Conservation (phyloP, 1,284 basidiomycete genomes). For the Phellopilus nigrolimitatus region DNA sequence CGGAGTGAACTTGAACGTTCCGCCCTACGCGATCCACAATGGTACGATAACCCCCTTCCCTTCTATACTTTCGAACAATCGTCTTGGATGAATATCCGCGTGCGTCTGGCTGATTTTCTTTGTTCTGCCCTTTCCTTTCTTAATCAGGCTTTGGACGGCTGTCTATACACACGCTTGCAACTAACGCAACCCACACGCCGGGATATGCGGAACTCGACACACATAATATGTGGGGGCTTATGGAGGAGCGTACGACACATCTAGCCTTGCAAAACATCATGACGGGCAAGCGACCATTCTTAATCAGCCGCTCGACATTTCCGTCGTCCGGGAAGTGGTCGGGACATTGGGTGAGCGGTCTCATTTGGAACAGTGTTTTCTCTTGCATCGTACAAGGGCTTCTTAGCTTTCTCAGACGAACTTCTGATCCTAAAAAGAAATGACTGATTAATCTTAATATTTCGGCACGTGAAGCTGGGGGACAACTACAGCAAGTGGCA, state of each 20-base stretch:
- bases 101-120: no score
- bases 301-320: slow-evolving; percentile 65
- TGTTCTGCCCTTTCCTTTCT: not conserved
- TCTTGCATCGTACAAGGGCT: no score
- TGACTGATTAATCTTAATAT: no score
- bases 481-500: slow-evolving; percentile 71
- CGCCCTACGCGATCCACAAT: slow-evolving; percentile 71
- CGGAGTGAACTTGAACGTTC: slow-evolving; percentile 46
- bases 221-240: slow-evolving; percentile 63
- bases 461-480: slow-evolving; percentile 48
- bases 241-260: slow-evolving; percentile 60
- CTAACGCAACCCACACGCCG: slow-evolving; percentile 54
- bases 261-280: slow-evolving; percentile 45
- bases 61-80: not conserved
- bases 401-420: no score
- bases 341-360: slow-evolving; percentile 27
- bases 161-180: slow-evolving; percentile 46
- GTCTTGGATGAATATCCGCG: no score
- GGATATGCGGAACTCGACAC: slow-evolving; percentile 54
- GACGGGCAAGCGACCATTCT: slow-evolving; percentile 56
- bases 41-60: slow-evolving; percentile 33
- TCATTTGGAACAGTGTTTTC: slow-evolving; percentile 8
- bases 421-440: no score
- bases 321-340: slow-evolving; percentile 60
- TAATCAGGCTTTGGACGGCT: slow-evolving; percentile 41